A percentile compares a stretch with the other conserved stretches of the same genome.
These are phyloP conservation scores for Syncephalastrum monosporum DNA, from an alignment of 371 early-diverging fungal species.

Conservation along the genomic window DNA sequence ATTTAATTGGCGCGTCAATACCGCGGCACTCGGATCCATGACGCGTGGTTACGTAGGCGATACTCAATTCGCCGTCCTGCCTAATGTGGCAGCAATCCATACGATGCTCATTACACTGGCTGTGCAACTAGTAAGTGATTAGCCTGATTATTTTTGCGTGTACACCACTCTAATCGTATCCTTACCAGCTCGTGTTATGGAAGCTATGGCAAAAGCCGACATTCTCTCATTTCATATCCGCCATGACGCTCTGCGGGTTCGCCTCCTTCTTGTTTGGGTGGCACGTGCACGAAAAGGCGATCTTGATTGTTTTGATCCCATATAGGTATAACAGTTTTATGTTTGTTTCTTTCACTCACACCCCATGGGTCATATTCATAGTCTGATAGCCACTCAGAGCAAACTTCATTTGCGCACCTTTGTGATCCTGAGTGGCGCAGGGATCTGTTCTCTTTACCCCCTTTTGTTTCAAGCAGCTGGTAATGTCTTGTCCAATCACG, in stretches of 20 bases:
- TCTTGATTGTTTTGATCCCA: constrained; percentile 83
- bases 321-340: constrained; percentile 52
- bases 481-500: constrained; percentile 22
- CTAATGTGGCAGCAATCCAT: constrained; percentile 67
- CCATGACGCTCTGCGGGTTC: constrained; percentile 79
- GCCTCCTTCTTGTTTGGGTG: constrained; percentile 93
- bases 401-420: constrained; percentile 55
- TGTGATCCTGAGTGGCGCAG: constrained; percentile 67
- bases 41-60: constrained; percentile 96
- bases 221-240: constrained; percentile 68
- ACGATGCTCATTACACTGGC: constrained; percentile 80
- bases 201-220: constrained; percentile 69
- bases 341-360: not conserved
- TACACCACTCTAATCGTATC: not conserved
- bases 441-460: constrained; percentile 83
- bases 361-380: constrained; percentile 13
- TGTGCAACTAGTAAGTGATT: constrained; percentile 60
- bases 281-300: constrained; percentile 99
- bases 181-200: constrained; percentile 36
- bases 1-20: constrained; percentile 44
- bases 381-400: constrained; percentile 48
- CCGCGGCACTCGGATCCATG: constrained; percentile 56
- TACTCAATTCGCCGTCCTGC: constrained; percentile 79
- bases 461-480: constrained; percentile 77
- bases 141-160: not conserved